A percentile compares a stretch with the other conserved stretches of the same genome.
Conservation (phyloP, 148 eudicot species). For the Nyssa sinensis region DNA sequence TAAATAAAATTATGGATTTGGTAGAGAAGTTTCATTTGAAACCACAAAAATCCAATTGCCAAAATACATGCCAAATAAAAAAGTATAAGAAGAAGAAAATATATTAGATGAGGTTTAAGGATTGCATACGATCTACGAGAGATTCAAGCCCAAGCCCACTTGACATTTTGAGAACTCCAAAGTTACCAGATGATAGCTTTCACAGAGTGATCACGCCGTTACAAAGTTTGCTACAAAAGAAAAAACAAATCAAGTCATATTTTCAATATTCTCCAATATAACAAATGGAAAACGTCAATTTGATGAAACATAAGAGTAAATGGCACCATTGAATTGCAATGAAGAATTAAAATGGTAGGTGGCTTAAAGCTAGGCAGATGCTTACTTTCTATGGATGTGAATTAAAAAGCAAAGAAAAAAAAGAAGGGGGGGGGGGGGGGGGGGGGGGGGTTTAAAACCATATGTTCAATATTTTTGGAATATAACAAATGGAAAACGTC, state of each 20-base stretch:
- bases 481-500: no score
- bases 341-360: background rate
- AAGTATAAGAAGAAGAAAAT: background rate
- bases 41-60: background rate
- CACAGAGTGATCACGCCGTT: background rate
- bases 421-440: no score
- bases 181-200: constrained; percentile 17
- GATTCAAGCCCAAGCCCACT: constrained; percentile 71
- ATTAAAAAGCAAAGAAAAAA: no score
- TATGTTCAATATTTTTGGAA: no score
- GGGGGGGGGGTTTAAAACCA: no score
- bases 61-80: background rate
- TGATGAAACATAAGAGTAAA: background rate
- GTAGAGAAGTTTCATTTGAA: background rate
- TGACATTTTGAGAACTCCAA: constrained; percentile 48
- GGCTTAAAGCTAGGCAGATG: background rate
- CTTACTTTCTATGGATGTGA: background rate
- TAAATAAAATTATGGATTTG: background rate
- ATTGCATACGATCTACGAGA: constrained; percentile 79
- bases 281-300: background rate
- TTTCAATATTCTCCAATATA: no score
- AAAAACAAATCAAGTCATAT: background rate
- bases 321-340: background rate
- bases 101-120: constrained; percentile 8
- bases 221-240: constrained; percentile 10